Evolutionary conservation across 2,329 filamentous ascomycete genomes (phyloP).

Genomic region (Escovopsis sp.): DNA sequence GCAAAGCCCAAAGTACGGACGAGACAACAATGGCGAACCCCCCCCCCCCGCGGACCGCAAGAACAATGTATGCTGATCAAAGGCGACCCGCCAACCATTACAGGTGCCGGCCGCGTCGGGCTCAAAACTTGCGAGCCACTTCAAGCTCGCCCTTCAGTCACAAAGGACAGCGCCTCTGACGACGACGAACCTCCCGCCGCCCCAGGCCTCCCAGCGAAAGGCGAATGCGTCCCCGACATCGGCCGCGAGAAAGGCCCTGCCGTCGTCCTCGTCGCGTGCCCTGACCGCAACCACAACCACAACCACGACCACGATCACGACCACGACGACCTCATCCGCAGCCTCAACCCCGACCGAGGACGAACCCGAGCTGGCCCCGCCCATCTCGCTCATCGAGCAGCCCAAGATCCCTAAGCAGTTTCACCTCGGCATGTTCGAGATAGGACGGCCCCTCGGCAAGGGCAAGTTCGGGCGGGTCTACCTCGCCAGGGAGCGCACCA

Average conservation of each 20-base stretch:
- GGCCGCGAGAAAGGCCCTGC: slow-evolving; percentile 30
- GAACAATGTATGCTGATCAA: background rate
- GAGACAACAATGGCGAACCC: too few relatives aligned
- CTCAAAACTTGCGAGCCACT: slow-evolving; percentile 60
- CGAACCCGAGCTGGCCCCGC: slow-evolving; percentile 33
- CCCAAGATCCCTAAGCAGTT: slow-evolving; percentile 48
- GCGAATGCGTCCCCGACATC: slow-evolving; percentile 32
- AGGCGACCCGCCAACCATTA: background rate
- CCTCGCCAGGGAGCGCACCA: slow-evolving; percentile 50
- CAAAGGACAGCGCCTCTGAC: slow-evolving; percentile 53
- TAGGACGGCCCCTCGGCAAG: slow-evolving; percentile 57
- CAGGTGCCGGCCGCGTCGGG: slow-evolving; percentile 14
- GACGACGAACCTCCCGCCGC: slow-evolving; percentile 53
- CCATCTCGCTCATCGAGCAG: slow-evolving; percentile 40
- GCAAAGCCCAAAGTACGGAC: slow-evolving; percentile 61
- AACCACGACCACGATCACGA: slow-evolving; percentile 15
- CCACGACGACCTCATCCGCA: slow-evolving; percentile 24
- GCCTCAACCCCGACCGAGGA: slow-evolving; percentile 34
- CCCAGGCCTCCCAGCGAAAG: slow-evolving; percentile 47
- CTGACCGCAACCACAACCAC: too few relatives aligned
- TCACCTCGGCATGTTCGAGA: slow-evolving; percentile 71
- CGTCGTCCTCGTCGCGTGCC: slow-evolving; percentile 23
- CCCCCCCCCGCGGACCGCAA: background rate
- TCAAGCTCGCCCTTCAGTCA: slow-evolving; percentile 73
- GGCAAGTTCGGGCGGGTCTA: slow-evolving; percentile 64